A percentile compares a stretch with the other conserved stretches of the same genome.
phyloP scores from a whole-genome alignment of 2,329 filamentous ascomycete species.

The Sclerotinia trifoliorum region DNA sequence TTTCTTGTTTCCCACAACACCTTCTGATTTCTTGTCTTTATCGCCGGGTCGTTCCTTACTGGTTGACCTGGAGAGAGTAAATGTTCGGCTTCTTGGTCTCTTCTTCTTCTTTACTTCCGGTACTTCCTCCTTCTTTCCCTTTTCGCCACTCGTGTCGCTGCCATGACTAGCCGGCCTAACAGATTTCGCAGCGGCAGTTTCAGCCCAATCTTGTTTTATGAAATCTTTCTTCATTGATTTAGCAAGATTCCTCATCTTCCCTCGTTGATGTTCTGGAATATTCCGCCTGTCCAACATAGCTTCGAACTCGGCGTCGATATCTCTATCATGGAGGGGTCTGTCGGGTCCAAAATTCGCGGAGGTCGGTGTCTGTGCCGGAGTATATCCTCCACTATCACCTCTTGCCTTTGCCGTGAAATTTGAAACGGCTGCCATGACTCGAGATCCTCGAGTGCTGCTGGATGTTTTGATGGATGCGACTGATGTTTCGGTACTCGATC shows the following conservation, averaged over 20 bases:
- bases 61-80: slow-evolving; percentile 51
- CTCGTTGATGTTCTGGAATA: slow-evolving; percentile 88
- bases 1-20: slow-evolving; percentile 63
- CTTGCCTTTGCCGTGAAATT: slow-evolving; percentile 56
- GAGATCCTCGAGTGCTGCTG: slow-evolving; percentile 49
- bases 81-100: slow-evolving; percentile 69
- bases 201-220: slow-evolving; percentile 82
- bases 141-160: slow-evolving; percentile 42
- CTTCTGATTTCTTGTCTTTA: slow-evolving; percentile 68
- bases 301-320: slow-evolving; percentile 58
- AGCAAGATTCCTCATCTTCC: slow-evolving; percentile 89
- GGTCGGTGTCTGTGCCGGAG: slow-evolving; percentile 36
- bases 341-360: slow-evolving; percentile 19
- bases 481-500: slow-evolving; percentile 32
- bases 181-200: slow-evolving; percentile 53
- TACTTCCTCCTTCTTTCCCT: slow-evolving; percentile 41
- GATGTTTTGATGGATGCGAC: slow-evolving; percentile 37
- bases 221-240: slow-evolving; percentile 94
- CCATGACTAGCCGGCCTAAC: slow-evolving; percentile 45
- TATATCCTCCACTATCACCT: slow-evolving; percentile 17
- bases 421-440: slow-evolving; percentile 64
- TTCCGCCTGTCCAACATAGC: slow-evolving; percentile 79
- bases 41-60: slow-evolving; percentile 62
- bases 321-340: slow-evolving; percentile 48
- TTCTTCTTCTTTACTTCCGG: slow-evolving; percentile 49